phyloP scores from a whole-genome alignment of 768 basidiomycete genomes.

The Rhizopogon rudus region DNA sequence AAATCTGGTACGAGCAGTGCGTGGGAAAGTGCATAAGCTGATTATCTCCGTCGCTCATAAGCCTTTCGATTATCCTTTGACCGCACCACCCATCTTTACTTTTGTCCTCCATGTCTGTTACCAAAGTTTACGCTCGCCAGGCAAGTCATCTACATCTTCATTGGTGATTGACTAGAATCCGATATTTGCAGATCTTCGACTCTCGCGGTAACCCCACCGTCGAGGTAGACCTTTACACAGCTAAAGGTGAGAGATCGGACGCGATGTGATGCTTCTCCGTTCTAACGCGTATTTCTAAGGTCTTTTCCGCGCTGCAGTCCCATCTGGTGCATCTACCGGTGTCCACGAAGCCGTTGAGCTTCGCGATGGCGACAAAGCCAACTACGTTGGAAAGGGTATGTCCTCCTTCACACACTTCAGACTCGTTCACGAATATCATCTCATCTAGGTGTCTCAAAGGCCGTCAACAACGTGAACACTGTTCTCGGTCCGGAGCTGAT shows the following conservation, averaged over 20 bases:
- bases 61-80: not conserved
- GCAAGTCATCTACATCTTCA: slow-evolving; percentile 33
- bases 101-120: slow-evolving; percentile 76
- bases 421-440: not conserved
- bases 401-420: not conserved
- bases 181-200: slow-evolving; percentile 82
- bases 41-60: slow-evolving; percentile 1
- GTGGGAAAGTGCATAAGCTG: slow-evolving; percentile 24
- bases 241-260: slow-evolving; percentile 57
- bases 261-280: slow-evolving; percentile 4
- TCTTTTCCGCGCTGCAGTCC: slow-evolving; percentile 90
- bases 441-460: slow-evolving; percentile 79
- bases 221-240: slow-evolving; percentile 87
- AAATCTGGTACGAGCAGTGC: slow-evolving; percentile 20
- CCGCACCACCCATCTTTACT: slow-evolving; percentile 11
- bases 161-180: slow-evolving; percentile 7
- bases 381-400: slow-evolving; percentile 94
- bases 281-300: slow-evolving; percentile 42
- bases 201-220: slow-evolving; percentile 98
- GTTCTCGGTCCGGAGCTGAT: slow-evolving; percentile 86
- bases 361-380: slow-evolving; percentile 90
- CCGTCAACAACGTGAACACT: slow-evolving; percentile 91
- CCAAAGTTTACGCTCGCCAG: slow-evolving; percentile 90
- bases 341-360: slow-evolving; percentile 98
- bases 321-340: slow-evolving; percentile 98